Evolutionary conservation across 257 asterid genomes (phyloP).

Genomic region (Rubia yunnanensis): DNA sequence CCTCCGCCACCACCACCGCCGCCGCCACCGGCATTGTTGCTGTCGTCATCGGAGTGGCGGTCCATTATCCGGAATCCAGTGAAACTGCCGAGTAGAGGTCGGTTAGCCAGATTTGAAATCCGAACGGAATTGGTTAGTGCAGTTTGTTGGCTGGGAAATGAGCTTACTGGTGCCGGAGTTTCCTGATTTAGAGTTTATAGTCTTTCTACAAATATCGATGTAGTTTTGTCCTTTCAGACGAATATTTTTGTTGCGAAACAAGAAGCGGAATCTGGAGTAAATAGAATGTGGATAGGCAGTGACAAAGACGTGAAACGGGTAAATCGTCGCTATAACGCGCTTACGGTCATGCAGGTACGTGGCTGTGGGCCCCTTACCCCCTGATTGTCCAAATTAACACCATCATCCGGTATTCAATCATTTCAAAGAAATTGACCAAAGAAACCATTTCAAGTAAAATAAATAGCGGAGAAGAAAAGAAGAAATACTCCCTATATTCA

Average conservation of each 20-base stretch:
- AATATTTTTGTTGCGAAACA: not conserved
- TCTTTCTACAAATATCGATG: not conserved
- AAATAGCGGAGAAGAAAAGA: too few relatives aligned
- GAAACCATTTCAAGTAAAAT: not conserved
- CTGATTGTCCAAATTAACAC: not conserved
- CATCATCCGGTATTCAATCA: not conserved
- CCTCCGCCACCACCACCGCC: constrained; percentile 27
- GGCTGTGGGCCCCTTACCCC: not conserved
- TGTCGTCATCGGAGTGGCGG: constrained; percentile 14
- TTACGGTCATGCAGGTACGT: constrained; percentile 3
- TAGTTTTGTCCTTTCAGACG: not conserved
- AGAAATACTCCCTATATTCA: too few relatives aligned
- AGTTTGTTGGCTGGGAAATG: not conserved
- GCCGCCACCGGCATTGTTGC: constrained; percentile 13
- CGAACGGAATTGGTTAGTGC: not conserved
- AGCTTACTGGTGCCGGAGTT: not conserved
- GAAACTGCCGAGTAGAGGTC: constrained; percentile 1
- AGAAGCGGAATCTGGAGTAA: not conserved
- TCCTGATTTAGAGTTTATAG: not conserved
- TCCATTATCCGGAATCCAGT: constrained; percentile 11
- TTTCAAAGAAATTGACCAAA: not conserved
- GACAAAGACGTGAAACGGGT: not conserved
- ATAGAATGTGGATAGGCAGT: not conserved
- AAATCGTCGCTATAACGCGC: not conserved
- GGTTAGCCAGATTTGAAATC: not conserved